Evolutionary conservation across 2,329 filamentous ascomycete genomes (phyloP).

Genomic region (Sporothrix humicola): DNA sequence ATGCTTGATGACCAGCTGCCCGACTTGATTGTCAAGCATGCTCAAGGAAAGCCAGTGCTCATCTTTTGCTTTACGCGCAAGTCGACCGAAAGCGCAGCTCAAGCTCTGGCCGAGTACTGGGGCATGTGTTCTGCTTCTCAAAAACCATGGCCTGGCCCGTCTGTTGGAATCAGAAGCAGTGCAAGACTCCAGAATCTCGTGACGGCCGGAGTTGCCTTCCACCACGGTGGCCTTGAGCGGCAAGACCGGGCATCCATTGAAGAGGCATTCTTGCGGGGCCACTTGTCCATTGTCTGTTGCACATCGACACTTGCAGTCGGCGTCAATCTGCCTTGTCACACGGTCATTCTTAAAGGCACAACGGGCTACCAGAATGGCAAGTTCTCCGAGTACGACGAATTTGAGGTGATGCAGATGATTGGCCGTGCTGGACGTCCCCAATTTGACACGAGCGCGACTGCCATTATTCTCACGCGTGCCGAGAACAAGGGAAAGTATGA

Average conservation of each 20-base stretch:
- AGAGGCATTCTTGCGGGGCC: slow-evolving; percentile 68
- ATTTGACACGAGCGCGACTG: slow-evolving; percentile 76
- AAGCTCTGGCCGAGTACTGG: slow-evolving; percentile 71
- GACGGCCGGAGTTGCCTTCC: slow-evolving; percentile 72
- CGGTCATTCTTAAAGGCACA: slow-evolving; percentile 84
- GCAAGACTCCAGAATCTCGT: slow-evolving; percentile 59
- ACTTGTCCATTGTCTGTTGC: slow-evolving; percentile 83
- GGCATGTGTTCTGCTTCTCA: slow-evolving; percentile 54
- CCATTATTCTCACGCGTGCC: slow-evolving; percentile 78
- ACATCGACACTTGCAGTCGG: slow-evolving; percentile 85
- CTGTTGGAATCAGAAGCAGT: slow-evolving; percentile 58
- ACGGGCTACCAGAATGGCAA: slow-evolving; percentile 65
- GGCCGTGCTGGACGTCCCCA: slow-evolving; percentile 83
- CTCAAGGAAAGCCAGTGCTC: slow-evolving; percentile 75
- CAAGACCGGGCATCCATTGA: slow-evolving; percentile 71
- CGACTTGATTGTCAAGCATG: slow-evolving; percentile 69
- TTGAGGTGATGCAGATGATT: slow-evolving; percentile 91
- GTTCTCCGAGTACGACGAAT: slow-evolving; percentile 74
- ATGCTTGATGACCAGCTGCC: slow-evolving; percentile 69
- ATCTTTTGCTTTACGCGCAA: slow-evolving; percentile 82
- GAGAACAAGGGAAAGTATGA: slow-evolving; percentile 71
- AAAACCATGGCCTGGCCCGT: slow-evolving; percentile 68
- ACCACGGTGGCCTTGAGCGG: slow-evolving; percentile 75
- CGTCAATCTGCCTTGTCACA: slow-evolving; percentile 81
- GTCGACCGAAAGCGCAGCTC: slow-evolving; percentile 71